phyloP scores from a whole-genome alignment of 371 early-diverging fungal species.

The Mucor piriformis region DNA sequence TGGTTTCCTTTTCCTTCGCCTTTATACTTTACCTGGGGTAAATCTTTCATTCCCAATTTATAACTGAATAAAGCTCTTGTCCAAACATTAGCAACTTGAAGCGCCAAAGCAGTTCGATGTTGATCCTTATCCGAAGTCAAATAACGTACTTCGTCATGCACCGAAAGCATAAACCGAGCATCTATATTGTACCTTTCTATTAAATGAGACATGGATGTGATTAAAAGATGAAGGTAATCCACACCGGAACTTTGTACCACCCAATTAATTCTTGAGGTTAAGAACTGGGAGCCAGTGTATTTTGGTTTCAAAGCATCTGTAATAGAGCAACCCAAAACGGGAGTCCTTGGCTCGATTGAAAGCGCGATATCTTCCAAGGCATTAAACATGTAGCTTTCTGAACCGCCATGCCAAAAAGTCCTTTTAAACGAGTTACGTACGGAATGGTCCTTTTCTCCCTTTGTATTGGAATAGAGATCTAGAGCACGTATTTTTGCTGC shows the following conservation, averaged over 20 bases:
- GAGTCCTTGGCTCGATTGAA: conserved; percentile 80
- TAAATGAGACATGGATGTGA: conserved; percentile 89
- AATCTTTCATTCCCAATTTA: conserved; percentile 81
- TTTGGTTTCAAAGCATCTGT: conserved; percentile 81
- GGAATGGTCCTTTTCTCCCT: conserved; percentile 71
- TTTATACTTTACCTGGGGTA: conserved; percentile 75
- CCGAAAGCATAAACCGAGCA: conserved; percentile 88
- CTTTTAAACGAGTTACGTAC: conserved; percentile 31
- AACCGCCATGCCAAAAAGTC: conserved; percentile 87
- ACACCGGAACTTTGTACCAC: conserved; percentile 98
- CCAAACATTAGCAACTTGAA: conserved; percentile 95
- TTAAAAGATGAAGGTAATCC: conserved; percentile 95
- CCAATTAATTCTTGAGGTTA: conserved; percentile 96
- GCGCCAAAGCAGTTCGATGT: conserved; percentile 79
- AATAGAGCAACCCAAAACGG: conserved; percentile 86
- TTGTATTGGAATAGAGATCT: conserved; percentile 80
- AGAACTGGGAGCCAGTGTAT: conserved; percentile 68
- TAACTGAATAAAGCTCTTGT: conserved; percentile 88
- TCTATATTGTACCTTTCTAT: conserved; percentile 76
- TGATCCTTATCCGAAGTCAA: conserved; percentile 78
- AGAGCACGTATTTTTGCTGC: conserved; percentile 71
- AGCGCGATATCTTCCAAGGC: conserved; percentile 84
- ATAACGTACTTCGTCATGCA: conserved; percentile 97
- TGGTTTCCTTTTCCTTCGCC: not conserved
- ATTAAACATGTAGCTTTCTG: conserved; percentile 97